phyloP scores from a whole-genome alignment of 768 basidiomycete genomes.

The Lentinus brumalis region DNA sequence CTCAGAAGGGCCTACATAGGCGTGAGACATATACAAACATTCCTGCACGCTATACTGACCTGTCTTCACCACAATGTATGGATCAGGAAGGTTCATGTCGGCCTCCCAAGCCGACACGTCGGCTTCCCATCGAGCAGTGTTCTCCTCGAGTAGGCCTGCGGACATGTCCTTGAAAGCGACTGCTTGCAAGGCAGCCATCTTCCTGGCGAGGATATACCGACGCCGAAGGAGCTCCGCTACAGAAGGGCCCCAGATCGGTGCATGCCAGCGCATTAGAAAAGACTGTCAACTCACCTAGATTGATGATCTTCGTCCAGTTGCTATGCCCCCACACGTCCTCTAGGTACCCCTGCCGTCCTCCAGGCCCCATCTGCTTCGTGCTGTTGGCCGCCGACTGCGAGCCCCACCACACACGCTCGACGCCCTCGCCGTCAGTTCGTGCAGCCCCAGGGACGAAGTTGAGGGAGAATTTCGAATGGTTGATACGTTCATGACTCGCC shows the following conservation, averaged over 20 bases:
- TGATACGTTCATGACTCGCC: slow-evolving; percentile 24
- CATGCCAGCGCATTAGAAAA: not conserved
- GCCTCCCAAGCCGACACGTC: too few relatives aligned
- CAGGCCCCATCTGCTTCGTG: slow-evolving; percentile 23
- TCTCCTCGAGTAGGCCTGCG: too few relatives aligned
- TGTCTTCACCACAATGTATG: too few relatives aligned
- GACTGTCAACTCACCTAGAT: slow-evolving; percentile 21
- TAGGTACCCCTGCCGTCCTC: slow-evolving; percentile 10
- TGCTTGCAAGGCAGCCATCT: too few relatives aligned
- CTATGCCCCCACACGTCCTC: slow-evolving; percentile 28
- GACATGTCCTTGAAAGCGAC: too few relatives aligned
- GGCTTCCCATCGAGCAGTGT: too few relatives aligned
- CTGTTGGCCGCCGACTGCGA: slow-evolving; percentile 10
- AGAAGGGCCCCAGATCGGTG: slow-evolving; percentile 7
- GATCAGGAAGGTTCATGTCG: too few relatives aligned
- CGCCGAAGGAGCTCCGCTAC: not conserved
- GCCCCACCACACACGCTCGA: slow-evolving; percentile 25
- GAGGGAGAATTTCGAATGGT: slow-evolving; percentile 32
- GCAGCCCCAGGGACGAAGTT: slow-evolving; percentile 24
- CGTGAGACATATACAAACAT: too few relatives aligned
- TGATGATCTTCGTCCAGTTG: slow-evolving; percentile 32
- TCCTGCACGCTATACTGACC: too few relatives aligned
- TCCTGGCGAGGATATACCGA: not conserved
- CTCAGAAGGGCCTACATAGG: too few relatives aligned
- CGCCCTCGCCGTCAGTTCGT: slow-evolving; percentile 26